Evolutionary conservation across 2,329 filamentous ascomycete genomes (phyloP).

Genomic region (Cryphonectria japonica): DNA sequence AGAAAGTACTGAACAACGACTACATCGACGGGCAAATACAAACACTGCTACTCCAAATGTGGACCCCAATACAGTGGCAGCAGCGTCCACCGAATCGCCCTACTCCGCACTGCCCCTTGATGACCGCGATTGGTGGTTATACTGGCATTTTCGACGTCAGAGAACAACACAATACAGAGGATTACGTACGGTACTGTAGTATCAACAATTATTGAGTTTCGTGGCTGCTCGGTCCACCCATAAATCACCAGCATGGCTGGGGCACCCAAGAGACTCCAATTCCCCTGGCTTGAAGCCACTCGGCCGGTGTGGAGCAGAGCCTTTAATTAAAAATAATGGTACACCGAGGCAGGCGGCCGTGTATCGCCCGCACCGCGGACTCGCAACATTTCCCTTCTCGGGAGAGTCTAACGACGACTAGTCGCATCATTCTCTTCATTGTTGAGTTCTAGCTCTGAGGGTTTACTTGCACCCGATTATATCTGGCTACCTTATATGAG

Average conservation of each 20-base stretch:
- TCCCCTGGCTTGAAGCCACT: background rate
- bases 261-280: background rate
- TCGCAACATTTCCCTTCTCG: slow-evolving; percentile 4
- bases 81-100: too few species aligned
- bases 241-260: background rate
- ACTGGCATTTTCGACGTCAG: background rate
- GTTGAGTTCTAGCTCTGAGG: background rate
- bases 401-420: background rate
- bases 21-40: background rate
- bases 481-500: background rate
- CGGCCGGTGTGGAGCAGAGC: background rate
- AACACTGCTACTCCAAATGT: background rate
- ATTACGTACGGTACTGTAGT: background rate
- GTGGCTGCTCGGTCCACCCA: background rate
- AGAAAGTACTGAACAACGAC: background rate
- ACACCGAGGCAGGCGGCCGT: background rate
- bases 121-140: too few species aligned
- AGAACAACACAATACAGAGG: background rate
- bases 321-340: background rate
- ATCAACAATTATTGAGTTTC: too few species aligned
- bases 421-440: background rate
- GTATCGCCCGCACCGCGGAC: background rate
- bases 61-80: background rate
- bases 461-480: background rate
- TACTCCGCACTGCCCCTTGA: too few species aligned